Evolutionary conservation across 306 rosid species (phyloP), one percentile per base, ranked within the genome.

Genomic region (Lupinus albus): DNA sequence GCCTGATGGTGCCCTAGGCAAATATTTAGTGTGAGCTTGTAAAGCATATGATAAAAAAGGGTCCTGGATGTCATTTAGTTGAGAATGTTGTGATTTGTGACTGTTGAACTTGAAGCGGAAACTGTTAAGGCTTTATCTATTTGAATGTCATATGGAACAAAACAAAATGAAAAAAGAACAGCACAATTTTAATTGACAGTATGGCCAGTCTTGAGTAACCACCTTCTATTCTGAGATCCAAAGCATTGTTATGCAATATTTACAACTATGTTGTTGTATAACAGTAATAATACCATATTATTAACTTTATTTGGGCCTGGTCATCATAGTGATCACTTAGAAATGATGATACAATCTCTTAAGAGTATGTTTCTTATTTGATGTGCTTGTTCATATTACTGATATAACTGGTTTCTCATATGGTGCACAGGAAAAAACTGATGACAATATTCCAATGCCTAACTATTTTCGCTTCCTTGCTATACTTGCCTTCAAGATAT

Each of bases 401-500:
- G 25, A 57, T 0, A 4, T 39, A 68, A 71, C 25, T 44, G 55
- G 50, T 46, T 72, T 77, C 42, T 64, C 16, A 4, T 73, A 38
- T 51, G 45, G 32, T 61, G 44, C 30, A 14, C 61, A 93, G 99
- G 92, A 85, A 35, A 93, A 75, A 62, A 80, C 90, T 33, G 88
- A 62, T 60, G 85, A 82, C 36, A 72, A 73, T 68, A 9, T 89
- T 67, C 96, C 97, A 18, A 88, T 91, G 97, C 97, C 97, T 36
- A 76, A 85, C 72, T 85, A 83, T 78, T 91, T 91, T 66, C 97
- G 94, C 63, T 91, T 88, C 81, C 94, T 91, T 44, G 91, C 96
- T 25, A 85, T 91, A 70, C 96, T 91, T 76, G 97, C 96, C 42
- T 84, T 91, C 89, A 88, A 91, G 84, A 89, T 91, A 79, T 91